Base-by-base conservation (phyloP, 192 early-diverging fungal genomes). In the Coemansia biformis region DNA sequence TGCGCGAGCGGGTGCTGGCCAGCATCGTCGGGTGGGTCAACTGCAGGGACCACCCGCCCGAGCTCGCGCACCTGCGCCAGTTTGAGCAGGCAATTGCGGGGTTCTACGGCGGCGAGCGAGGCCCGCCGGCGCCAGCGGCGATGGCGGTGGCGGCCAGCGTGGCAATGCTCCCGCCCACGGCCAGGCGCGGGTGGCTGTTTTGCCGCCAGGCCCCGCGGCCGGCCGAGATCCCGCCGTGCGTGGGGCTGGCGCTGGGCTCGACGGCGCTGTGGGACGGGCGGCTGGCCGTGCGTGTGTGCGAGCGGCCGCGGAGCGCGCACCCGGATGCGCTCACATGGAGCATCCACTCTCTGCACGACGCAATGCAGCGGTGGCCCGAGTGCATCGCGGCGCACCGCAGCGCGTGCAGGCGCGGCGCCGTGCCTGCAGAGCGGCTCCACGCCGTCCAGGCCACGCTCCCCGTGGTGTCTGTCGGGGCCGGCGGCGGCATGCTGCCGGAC, bases 1-100 rank as follows among this genome's bases (percentile, higher is more conserved):
- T 72, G 47, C 45, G 52, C 24, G 69, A 72, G 53, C 69, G 62
- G n/a, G 23, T 65, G 3, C 40, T 72, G 36, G 61, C 57, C 5
- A 37, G 41, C 12, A 22, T 49, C 1, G 53, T 65, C 36, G 36
- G 43, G 6, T 72, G 69, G 69, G 44, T 65, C 26, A 42, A 36
- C 21, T 43, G 69, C 35, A 59, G 39, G 28, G 53, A 39, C 12
- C 62, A 60, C 19, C 57, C 69, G 6, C 68, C 61, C 31, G 62
- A 72, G 50, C 61, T 65, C 8, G 47, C 48, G 9, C 69, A 72
- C 29, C 32, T 72, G 46, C 43, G 31, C 9, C 38, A 30, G 44
- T 38, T 72, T 39, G 30, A 23, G 15, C 35, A 33, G 10, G 49
- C 69, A n/a, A 43, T 66, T 28, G 29, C 38, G 5, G 29, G 22